Percentiles rank a stretch among this genome's conserved stretches.
These are phyloP conservation scores for Salix suchowensis DNA, from an alignment of 345 rosid genomes.

Conservation along the genomic window DNA sequence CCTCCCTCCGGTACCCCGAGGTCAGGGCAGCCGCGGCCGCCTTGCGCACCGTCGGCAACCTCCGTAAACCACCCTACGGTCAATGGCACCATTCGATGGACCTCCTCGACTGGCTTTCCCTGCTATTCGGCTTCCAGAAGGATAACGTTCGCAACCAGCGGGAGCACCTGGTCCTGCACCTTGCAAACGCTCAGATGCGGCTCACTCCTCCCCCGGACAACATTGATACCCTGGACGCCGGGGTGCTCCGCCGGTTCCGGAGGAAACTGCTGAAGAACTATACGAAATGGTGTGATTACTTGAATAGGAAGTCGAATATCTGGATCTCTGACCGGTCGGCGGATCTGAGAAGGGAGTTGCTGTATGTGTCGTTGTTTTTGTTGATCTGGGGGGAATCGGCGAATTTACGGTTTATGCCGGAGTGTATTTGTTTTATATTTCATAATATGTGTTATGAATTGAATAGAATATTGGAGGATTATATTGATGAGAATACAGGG, in stretches of 20 bases:
- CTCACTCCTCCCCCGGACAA: slow-evolving; percentile 86
- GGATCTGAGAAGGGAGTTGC: slow-evolving; percentile 68
- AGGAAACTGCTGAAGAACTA: slow-evolving; percentile 68
- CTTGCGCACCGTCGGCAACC: slow-evolving; percentile 71
- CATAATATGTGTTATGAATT: slow-evolving; percentile 94
- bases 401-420: slow-evolving; percentile 82
- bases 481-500: slow-evolving; percentile 87
- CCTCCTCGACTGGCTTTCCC: slow-evolving; percentile 81
- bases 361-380: slow-evolving; percentile 62
- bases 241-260: slow-evolving; percentile 68
- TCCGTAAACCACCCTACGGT: slow-evolving; percentile 63
- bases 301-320: slow-evolving; percentile 71
- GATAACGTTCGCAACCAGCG: slow-evolving; percentile 88
- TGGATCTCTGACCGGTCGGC: slow-evolving; percentile 71
- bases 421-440: slow-evolving; percentile 77
- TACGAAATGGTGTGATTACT: slow-evolving; percentile 79
- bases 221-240: slow-evolving; percentile 68
- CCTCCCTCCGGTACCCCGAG: slow-evolving; percentile 83
- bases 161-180: slow-evolving; percentile 87
- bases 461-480: slow-evolving; percentile 71
- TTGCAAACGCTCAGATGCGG: slow-evolving; percentile 97
- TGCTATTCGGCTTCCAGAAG: slow-evolving; percentile 79
- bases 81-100: slow-evolving; percentile 81
- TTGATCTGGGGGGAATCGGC: slow-evolving; percentile 93
- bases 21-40: slow-evolving; percentile 92